These are phyloP conservation scores for Syncephalis plumigaleata DNA, from an alignment of 371 early-diverging fungal genomes.

Conservation along the genomic window DNA sequence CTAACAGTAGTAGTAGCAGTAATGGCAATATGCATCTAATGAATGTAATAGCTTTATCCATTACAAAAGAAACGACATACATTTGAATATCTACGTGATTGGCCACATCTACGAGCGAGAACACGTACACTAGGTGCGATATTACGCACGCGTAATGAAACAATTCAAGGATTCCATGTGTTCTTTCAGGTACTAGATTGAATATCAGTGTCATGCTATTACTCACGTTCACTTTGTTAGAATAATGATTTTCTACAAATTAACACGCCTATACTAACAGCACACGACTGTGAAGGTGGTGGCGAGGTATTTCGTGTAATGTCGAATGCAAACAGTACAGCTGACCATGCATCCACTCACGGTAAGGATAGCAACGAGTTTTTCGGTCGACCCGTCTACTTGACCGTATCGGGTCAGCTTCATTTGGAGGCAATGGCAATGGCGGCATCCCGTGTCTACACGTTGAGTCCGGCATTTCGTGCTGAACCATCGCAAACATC, in stretches of 20 bases:
- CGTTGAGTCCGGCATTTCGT: conserved; percentile 73
- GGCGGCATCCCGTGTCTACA: conserved; percentile 68
- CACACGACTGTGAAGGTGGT: conserved; percentile 88
- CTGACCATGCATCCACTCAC: background rate
- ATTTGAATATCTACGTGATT: conserved; percentile 60
- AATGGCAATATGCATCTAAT: conserved; percentile 1
- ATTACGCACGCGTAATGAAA: conserved; percentile 44
- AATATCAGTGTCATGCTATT: background rate
- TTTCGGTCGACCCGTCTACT: conserved; percentile 53
- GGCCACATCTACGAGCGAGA: conserved; percentile 61
- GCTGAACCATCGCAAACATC: conserved; percentile 74
- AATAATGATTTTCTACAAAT: conserved; percentile 56
- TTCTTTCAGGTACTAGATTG: conserved; percentile 39
- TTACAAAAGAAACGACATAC: conserved; percentile 75
- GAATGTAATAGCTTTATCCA: conserved; percentile 46
- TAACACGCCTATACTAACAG: conserved; percentile 72
- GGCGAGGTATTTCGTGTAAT: conserved; percentile 65
- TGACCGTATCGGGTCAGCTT: conserved; percentile 82
- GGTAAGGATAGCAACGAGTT: conserved; percentile 28
- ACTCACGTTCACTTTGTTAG: conserved; percentile 7
- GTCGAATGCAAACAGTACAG: conserved; percentile 3
- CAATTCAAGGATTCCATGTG: conserved; percentile 41
- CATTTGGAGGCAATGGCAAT: conserved; percentile 68
- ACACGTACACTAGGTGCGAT: conserved; percentile 58
- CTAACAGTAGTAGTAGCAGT: background rate